Percentiles rank a stretch among this genome's conserved stretches.
These are phyloP conservation scores for Fusarium sublunatum DNA, from an alignment of 2,329 filamentous ascomycete species.

Conservation along the genomic window DNA sequence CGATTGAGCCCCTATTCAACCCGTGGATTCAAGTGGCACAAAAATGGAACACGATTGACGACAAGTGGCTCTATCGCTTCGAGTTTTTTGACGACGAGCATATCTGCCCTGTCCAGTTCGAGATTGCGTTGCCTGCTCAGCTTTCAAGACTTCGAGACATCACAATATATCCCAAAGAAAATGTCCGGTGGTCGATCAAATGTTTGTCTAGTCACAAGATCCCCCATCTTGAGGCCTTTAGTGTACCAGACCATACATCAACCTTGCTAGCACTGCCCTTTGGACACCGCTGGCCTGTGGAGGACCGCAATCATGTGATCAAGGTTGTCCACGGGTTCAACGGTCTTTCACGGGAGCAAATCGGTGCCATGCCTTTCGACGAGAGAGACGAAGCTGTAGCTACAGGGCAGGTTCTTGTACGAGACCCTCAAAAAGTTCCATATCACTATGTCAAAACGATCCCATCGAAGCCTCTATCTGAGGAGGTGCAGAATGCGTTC, in stretches of 20 bases:
- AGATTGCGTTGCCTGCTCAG: conserved; percentile 57
- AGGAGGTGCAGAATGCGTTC: conserved; percentile 55
- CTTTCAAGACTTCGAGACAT: conserved; percentile 55
- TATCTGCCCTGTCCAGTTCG: conserved; percentile 51
- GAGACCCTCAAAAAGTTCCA: conserved; percentile 52
- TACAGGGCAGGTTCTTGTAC: conserved; percentile 52
- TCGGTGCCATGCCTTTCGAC: conserved; percentile 49
- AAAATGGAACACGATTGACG: conserved; percentile 52
- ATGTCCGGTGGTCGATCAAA: conserved; percentile 50
- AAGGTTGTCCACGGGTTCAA: conserved; percentile 51
- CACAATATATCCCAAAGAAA: conserved; percentile 54
- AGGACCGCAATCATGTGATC: conserved; percentile 57
- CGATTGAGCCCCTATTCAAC: conserved; percentile 54
- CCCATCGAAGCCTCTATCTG: conserved; percentile 56
- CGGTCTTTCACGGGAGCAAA: conserved; percentile 45
- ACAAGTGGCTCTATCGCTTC: conserved; percentile 47
- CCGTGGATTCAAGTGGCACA: conserved; percentile 61
- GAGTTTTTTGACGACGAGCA: conserved; percentile 52
- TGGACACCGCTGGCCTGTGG: conserved; percentile 58
- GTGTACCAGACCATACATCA: conserved; percentile 56
- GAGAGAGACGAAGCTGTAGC: conserved; percentile 35
- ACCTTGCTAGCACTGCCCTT: conserved; percentile 61
- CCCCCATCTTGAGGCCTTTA: conserved; percentile 28
- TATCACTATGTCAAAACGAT: conserved; percentile 58
- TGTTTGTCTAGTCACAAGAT: conserved; percentile 37